These are phyloP conservation scores for Geosiphon pyriformis DNA, from an alignment of 192 early-diverging fungal genomes.

Conservation along the genomic window DNA sequence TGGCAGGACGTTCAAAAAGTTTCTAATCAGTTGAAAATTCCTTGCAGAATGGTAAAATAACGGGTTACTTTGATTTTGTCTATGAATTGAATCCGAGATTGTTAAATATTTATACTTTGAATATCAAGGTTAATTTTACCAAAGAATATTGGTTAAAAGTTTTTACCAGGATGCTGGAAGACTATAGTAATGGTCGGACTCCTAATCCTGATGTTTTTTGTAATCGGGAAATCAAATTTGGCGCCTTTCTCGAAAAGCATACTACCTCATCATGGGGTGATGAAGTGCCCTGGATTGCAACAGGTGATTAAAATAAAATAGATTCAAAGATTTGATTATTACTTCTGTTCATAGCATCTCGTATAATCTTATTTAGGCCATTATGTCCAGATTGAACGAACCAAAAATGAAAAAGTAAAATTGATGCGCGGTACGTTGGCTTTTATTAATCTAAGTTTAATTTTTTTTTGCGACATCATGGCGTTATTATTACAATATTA, in stretches of 20 bases:
- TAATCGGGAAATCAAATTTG: slow-evolving; percentile 93
- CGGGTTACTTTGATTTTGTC: background rate
- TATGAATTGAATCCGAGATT: no score
- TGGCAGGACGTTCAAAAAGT: slow-evolving; percentile 72
- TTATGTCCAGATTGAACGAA: slow-evolving; percentile 44
- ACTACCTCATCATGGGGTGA: slow-evolving; percentile 26
- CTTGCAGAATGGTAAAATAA: slow-evolving; percentile 22
- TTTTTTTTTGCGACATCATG: no score
- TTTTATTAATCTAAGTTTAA: background rate
- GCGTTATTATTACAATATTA: no score
- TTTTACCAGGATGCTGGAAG: slow-evolving; percentile 75
- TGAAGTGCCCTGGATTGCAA: slow-evolving; percentile 32
- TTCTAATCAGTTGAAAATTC: slow-evolving; percentile 64
- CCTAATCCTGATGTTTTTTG: slow-evolving; percentile 94
- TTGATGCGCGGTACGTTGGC: slow-evolving; percentile 35
- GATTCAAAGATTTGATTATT: no score
- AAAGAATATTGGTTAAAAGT: slow-evolving; percentile 91
- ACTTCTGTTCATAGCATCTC: no score
- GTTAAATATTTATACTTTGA: no score
- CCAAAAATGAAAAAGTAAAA: slow-evolving; percentile 14
- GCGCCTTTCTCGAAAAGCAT: slow-evolving; percentile 64
- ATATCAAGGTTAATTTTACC: slow-evolving; percentile 60
- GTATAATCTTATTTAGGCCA: slow-evolving; percentile 36
- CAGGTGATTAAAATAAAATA: no score
- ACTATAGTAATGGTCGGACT: slow-evolving; percentile 64